phyloP scores from a whole-genome alignment of 2,329 filamentous ascomycete species.

The Ophiognomonia clavigignenti-juglandacearum region DNA sequence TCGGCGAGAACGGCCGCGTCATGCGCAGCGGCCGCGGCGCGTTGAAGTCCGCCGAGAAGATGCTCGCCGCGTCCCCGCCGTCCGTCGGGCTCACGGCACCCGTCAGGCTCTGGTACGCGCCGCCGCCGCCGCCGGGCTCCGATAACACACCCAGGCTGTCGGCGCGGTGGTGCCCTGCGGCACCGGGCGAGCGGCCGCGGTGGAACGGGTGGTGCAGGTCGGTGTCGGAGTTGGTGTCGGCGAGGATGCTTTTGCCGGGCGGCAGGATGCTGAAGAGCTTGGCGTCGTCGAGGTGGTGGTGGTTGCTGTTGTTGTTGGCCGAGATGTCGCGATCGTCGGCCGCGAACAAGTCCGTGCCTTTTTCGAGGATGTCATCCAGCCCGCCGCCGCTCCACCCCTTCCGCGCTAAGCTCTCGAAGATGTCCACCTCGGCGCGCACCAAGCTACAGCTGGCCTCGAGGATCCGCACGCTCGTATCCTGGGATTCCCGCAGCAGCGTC shows the following conservation, averaged over 20 bases:
- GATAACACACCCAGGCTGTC: conserved; percentile 52
- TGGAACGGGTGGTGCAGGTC: conserved; percentile 18
- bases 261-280: conserved; percentile 63
- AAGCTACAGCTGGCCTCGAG: conserved; percentile 61
- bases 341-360: conserved; percentile 56
- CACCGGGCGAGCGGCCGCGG: conserved; percentile 2
- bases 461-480: conserved; percentile 58
- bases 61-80: conserved; percentile 37
- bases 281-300: conserved; percentile 28
- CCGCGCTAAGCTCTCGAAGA: conserved; percentile 60
- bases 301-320: no score
- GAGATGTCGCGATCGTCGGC: conserved; percentile 26
- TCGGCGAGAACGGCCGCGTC: conserved; percentile 56
- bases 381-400: conserved; percentile 66
- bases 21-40: conserved; percentile 50
- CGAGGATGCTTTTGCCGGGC: conserved; percentile 59
- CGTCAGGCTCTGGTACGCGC: conserved; percentile 53
- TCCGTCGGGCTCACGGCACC: conserved; percentile 34
- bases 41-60: conserved; percentile 32
- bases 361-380: conserved; percentile 60
- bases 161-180: conserved; percentile 35
- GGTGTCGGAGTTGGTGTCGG: conserved; percentile 40
- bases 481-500: conserved; percentile 55
- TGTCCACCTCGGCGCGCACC: conserved; percentile 64
- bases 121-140: conserved; percentile 25